A percentile compares a stretch with the other conserved stretches of the same genome.
Conservation (phyloP, 208 protist genomes). For the Leishmania tarentolae region DNA sequence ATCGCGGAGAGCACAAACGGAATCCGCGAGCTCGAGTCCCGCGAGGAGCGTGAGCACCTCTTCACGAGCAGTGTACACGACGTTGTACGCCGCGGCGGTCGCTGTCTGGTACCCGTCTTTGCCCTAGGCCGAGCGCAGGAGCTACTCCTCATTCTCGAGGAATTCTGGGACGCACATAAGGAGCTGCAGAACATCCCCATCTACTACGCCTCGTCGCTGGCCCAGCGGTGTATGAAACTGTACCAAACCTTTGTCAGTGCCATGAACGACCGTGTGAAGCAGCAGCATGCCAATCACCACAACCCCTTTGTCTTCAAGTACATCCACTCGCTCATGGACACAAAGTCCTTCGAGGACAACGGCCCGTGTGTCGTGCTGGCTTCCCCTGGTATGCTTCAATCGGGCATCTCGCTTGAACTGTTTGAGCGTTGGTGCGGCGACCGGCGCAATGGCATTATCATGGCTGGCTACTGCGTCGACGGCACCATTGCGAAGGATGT, state of each 20-base stretch:
- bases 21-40: conserved; percentile 94
- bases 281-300: conserved; percentile 88
- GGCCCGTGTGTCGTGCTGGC: conserved; percentile 96
- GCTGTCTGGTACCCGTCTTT: conserved; percentile 98
- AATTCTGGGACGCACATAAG: conserved; percentile 97
- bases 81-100: conserved; percentile 93
- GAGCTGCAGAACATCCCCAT: conserved; percentile 98
- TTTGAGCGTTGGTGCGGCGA: conserved; percentile 98
- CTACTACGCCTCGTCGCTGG: conserved; percentile 98
- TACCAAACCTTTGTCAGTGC: conserved; percentile 98
- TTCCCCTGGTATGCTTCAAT: conserved; percentile 97
- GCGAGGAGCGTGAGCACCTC: conserved; percentile 94
- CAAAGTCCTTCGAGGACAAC: conserved; percentile 92
- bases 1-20: conserved; percentile 99
- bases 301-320: conserved; percentile 99
- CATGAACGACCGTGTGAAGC: conserved; percentile 97
- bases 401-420: conserved; percentile 96
- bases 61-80: conserved; percentile 95
- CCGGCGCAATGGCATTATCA: conserved; percentile 95
- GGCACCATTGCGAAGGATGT: conserved; percentile 97
- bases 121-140: conserved; percentile 98
- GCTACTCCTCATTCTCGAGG: conserved; percentile 98
- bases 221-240: conserved; percentile 97
- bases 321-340: conserved; percentile 93
- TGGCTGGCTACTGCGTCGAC: conserved; percentile 98